Evolutionary conservation across 2,329 filamentous ascomycete genomes (phyloP).

Genomic region (Alternaria alternata): DNA sequence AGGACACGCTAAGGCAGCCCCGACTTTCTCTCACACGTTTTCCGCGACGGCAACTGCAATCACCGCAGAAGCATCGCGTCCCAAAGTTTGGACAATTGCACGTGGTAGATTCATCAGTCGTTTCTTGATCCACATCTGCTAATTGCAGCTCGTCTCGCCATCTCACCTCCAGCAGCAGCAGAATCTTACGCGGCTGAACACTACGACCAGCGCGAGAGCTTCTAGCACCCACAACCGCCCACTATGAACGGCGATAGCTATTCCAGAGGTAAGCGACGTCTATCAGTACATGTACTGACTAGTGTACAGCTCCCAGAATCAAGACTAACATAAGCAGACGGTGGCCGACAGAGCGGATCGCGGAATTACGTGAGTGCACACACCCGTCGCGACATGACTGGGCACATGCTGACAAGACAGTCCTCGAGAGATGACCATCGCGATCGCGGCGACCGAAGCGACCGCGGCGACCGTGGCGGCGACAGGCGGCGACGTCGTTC

Average conservation of each 20-base stretch:
- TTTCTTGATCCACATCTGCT: constrained; percentile 21
- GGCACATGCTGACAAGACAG: constrained; percentile 38
- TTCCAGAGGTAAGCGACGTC: constrained; percentile 70
- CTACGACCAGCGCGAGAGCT: constrained; percentile 21
- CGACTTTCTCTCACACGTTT: constrained; percentile 29
- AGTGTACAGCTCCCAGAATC: constrained; percentile 38
- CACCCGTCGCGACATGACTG: constrained; percentile 16
- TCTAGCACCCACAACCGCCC: constrained; percentile 24
- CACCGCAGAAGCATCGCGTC: constrained; percentile 28
- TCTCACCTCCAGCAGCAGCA: constrained; percentile 10
- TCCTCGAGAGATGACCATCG: constrained; percentile 42
- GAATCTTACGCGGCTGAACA: constrained; percentile 22
- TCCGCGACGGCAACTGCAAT: constrained; percentile 20
- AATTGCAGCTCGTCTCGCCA: constrained; percentile 27
- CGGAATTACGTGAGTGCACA: constrained; percentile 50
- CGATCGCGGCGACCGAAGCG: constrained; percentile 29
- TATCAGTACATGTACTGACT: constrained; percentile 49
- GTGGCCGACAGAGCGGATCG: constrained; percentile 47
- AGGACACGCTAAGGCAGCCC: constrained; percentile 24
- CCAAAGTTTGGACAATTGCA: constrained; percentile 22
- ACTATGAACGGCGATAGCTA: constrained; percentile 89
- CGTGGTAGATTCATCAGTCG: constrained; percentile 12
- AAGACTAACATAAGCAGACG: constrained; percentile 48
- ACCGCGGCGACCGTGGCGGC: constrained; percentile 22
- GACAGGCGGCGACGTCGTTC: constrained; percentile 73